Conservation (phyloP, 2,329 filamentous ascomycete genomes). For the Pseudogymnoascus destructans region DNA sequence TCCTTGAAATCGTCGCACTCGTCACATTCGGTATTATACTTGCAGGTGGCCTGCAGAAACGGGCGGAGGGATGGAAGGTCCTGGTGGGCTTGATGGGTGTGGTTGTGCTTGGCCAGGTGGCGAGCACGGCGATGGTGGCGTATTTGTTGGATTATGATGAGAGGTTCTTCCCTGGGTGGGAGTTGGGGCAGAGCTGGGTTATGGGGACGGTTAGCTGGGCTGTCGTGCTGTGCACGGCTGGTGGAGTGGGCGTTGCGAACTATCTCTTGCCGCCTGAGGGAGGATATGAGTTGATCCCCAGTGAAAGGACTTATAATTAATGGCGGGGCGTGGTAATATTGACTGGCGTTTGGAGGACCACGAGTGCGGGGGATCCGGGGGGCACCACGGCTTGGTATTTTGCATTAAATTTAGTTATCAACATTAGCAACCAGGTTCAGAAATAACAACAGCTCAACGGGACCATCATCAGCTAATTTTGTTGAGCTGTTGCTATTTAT, state of each 20-base stretch:
- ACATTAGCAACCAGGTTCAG: no score
- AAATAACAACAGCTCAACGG: no score
- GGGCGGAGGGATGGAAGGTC: constrained; percentile 73
- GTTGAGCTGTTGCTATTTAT: background rate
- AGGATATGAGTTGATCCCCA: constrained; percentile 68
- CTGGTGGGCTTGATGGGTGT: constrained; percentile 51
- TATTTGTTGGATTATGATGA: constrained; percentile 75
- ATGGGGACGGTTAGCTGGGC: constrained; percentile 47
- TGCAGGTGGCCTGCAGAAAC: constrained; percentile 62
- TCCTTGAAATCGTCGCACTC: constrained; percentile 70
- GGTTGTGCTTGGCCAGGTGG: constrained; percentile 56
- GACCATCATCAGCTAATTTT: no score
- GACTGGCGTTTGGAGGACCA: background rate
- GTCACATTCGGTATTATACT: constrained; percentile 69
- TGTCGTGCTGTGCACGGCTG: constrained; percentile 39
- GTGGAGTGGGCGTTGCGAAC: constrained; percentile 52
- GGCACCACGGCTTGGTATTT: background rate
- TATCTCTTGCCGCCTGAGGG: constrained; percentile 64
- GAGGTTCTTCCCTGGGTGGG: constrained; percentile 73
- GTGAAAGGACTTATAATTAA: constrained; percentile 16
- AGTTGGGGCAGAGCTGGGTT: constrained; percentile 65
- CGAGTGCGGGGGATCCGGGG: background rate
- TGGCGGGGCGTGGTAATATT: background rate
- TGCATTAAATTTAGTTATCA: no score
- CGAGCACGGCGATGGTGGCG: constrained; percentile 69